A percentile compares a stretch with the other conserved stretches of the same genome.
Evolutionary conservation across 495 filamentous ascomycete species (phyloP).

Genomic region (Aspergillus homomorphus): DNA sequence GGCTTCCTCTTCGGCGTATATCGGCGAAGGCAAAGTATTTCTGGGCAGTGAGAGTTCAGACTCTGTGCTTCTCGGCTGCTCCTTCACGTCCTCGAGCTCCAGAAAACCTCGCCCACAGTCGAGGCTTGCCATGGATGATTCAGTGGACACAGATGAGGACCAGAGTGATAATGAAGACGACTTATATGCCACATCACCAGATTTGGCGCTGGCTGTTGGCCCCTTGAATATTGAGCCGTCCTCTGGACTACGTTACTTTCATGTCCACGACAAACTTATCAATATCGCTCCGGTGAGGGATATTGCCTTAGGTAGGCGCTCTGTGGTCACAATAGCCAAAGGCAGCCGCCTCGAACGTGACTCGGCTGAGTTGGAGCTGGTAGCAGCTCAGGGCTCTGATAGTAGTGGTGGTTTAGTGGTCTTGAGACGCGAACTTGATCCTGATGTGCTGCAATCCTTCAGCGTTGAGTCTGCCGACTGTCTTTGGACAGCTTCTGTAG

Average conservation of each 20-base stretch:
- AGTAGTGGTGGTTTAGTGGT: constrained; percentile 67
- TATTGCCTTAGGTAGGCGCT: constrained; percentile 58
- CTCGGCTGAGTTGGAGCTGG: constrained; percentile 62
- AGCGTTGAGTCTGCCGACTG: constrained; percentile 30
- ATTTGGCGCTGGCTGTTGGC: constrained; percentile 19
- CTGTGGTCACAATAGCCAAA: constrained; percentile 3
- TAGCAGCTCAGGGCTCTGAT: constrained; percentile 67
- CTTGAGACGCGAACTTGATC: constrained; percentile 71
- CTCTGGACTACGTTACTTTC: constrained; percentile 64
- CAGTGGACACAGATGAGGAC: constrained; percentile 42
- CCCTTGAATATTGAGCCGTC: constrained; percentile 22
- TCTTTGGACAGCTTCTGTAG: constrained; percentile 37
- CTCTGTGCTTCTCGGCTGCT: constrained; percentile 78
- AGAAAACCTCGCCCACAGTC: constrained; percentile 46
- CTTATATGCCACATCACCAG: constrained; percentile 54
- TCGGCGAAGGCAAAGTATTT: constrained; percentile 74
- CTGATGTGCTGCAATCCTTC: constrained; percentile 59
- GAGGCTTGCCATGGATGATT: constrained; percentile 49
- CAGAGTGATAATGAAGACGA: constrained; percentile 71
- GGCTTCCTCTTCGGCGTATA: constrained; percentile 63
- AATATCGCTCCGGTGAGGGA: constrained; percentile 77
- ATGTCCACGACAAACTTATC: constrained; percentile 68
- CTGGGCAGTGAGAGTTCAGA: constrained; percentile 82
- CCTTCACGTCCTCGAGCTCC: constrained; percentile 48
- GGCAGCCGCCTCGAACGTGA: constrained; percentile 31